These are phyloP conservation scores for Sporisorium sorghi DNA, from an alignment of 1,284 basidiomycete genomes.

Conservation along the genomic window DNA sequence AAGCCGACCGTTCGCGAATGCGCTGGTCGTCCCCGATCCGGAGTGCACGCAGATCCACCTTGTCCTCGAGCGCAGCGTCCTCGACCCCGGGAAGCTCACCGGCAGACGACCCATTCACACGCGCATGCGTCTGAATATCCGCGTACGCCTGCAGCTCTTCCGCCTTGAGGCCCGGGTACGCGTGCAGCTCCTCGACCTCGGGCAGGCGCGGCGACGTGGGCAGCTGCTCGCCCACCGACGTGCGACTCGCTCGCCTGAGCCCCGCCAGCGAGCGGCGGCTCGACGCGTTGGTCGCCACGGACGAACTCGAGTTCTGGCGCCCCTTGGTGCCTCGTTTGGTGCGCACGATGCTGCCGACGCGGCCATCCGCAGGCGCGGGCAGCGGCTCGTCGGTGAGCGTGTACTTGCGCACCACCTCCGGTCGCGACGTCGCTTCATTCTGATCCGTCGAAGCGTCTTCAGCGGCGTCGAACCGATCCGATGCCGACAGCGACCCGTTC, in stretches of 20 bases:
- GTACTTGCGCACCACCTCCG: constrained; percentile 27
- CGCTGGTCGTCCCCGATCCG: background rate
- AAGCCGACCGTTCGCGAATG: background rate
- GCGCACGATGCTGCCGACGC: constrained; percentile 14
- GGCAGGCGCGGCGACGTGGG: constrained; percentile 21
- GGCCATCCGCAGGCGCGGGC: background rate
- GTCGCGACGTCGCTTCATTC: background rate
- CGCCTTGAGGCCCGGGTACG: too few relatives aligned
- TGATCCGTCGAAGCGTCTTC: background rate
- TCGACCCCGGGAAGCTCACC: too few relatives aligned
- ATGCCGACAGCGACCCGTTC: background rate
- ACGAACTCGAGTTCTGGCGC: constrained; percentile 25
- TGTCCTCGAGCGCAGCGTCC: background rate
- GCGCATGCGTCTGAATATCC: too few relatives aligned
- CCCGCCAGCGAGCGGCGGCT: constrained; percentile 25
- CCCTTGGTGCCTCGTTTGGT: constrained; percentile 32
- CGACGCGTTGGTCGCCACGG: constrained; percentile 10
- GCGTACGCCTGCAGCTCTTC: too few relatives aligned
- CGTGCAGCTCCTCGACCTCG: constrained; percentile 19
- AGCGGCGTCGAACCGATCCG: background rate
- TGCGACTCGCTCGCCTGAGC: constrained; percentile 10
- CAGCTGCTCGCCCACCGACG: constrained; percentile 10
- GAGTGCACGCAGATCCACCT: background rate
- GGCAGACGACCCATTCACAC: background rate
- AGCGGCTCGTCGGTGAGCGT: constrained; percentile 33